Percentiles rank a stretch among this genome's conserved stretches.
Conservation (phyloP, 495 filamentous ascomycete genomes). For the Penicillium psychrofluorescens region DNA sequence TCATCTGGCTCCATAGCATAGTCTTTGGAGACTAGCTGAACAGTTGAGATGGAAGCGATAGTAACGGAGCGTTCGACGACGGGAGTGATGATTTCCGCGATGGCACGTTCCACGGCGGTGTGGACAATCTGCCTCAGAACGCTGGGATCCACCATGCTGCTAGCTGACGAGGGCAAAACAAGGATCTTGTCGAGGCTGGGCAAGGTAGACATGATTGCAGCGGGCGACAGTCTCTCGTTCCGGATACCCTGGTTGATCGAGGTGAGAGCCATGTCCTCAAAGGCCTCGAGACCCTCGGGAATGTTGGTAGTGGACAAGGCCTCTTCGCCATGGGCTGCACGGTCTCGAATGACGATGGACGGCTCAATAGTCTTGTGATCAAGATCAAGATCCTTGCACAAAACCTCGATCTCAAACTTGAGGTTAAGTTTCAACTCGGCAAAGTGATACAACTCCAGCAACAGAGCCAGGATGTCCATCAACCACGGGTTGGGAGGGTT, state of each 20-base stretch:
- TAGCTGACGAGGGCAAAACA: slow-evolving; percentile 66
- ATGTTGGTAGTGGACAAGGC: slow-evolving; percentile 44
- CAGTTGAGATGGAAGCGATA: slow-evolving; percentile 91
- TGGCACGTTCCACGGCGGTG: slow-evolving; percentile 74
- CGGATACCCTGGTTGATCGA: slow-evolving; percentile 61
- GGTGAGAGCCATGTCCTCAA: slow-evolving; percentile 69
- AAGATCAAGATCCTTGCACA: slow-evolving; percentile 85
- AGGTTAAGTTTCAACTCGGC: slow-evolving; percentile 92
- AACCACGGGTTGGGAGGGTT: slow-evolving; percentile 93
- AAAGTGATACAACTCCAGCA: slow-evolving; percentile 86
- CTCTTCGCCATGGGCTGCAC: slow-evolving; percentile 54
- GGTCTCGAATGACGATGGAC: slow-evolving; percentile 68
- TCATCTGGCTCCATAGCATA: slow-evolving; percentile 91
- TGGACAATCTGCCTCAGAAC: slow-evolving; percentile 76
- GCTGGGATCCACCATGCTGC: slow-evolving; percentile 60
- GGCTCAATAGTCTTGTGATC: slow-evolving; percentile 84
- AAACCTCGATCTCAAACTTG: slow-evolving; percentile 96
- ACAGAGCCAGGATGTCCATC: slow-evolving; percentile 82
- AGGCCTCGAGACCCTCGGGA: slow-evolving; percentile 66
- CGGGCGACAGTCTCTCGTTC: slow-evolving; percentile 63
- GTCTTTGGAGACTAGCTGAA: slow-evolving; percentile 90
- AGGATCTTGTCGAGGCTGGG: slow-evolving; percentile 72
- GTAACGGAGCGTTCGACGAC: slow-evolving; percentile 96
- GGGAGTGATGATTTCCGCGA: slow-evolving; percentile 91
- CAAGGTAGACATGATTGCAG: slow-evolving; percentile 63